Base-by-base conservation (phyloP, 257 asterid genomes). In the Jacaranda copaia region DNA sequence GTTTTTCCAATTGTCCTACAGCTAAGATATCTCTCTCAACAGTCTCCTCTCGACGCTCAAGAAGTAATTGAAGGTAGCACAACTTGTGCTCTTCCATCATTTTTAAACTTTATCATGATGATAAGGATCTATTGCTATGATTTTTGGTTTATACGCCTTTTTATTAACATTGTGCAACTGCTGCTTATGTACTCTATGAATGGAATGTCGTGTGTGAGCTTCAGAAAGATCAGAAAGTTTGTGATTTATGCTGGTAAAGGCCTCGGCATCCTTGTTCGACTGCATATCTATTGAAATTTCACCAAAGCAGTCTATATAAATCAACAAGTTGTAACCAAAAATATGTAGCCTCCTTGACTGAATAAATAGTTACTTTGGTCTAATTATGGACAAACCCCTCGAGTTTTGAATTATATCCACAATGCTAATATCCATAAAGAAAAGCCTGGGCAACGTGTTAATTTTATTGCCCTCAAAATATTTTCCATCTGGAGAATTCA, bases 121-220 rank as follows among this genome's bases (percentile, higher is more conserved):
- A 55, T 71, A 71, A 53, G 76, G 76, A 9, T 66, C 76, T 5
- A 55, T 71, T 38, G 76, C 39, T 3, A 53, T 5, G 14, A 71
- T 55, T 3, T 38, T 4, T n/a, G 76, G 76, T 5, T 53, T 40
- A 15, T 38, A 71, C 3, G 66, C 65, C 61, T 39, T 71, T 13
- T 1, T 1, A 10, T 55, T 55, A 1, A 71, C 19, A 2, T 53
- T 19, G 1, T 55, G 39, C 76, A 71, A 55, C 0, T 38, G 19
- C 40, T 16, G 38, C n/a, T n/a, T n/a, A 11, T 20, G 76, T 20
- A 71, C 76, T 55, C 12, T 71, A 35, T 38, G 6, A 19, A 71
- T 71, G 35, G 3, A 61, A 3, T 3, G 25, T 14, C n/a, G 59
- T 16, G 19, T 53, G 4, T 15, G 59, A 0, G 20, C 59, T 53